These are phyloP conservation scores for Phascolomyces articulosus DNA, from an alignment of 371 early-diverging fungal genomes.

Conservation along the genomic window DNA sequence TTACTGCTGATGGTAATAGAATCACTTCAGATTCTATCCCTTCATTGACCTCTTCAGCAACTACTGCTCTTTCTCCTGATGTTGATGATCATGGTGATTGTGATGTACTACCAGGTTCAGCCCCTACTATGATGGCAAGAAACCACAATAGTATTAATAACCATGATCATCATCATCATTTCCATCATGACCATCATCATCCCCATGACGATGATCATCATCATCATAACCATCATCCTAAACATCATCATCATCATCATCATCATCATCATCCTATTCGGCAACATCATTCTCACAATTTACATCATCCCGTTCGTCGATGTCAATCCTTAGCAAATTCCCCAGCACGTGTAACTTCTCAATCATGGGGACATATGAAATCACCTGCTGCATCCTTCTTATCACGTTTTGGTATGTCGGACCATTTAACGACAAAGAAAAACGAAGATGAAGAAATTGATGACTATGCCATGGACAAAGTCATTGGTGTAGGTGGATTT, in stretches of 20 bases:
- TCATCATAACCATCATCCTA: neutral
- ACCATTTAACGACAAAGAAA: slow-evolving; percentile 13
- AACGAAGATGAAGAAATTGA: slow-evolving; percentile 70
- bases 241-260: slow-evolving; percentile 11
- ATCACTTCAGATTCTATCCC: neutral
- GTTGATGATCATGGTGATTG: slow-evolving; percentile 1
- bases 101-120: neutral
- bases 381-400: slow-evolving; percentile 70
- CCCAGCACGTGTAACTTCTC: slow-evolving; percentile 29
- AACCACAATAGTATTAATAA: neutral
- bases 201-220: neutral
- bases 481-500: slow-evolving; percentile 72
- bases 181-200: neutral
- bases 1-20: neutral
- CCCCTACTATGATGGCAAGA: neutral
- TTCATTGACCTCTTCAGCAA: slow-evolving; percentile 1
- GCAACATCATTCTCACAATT: neutral
- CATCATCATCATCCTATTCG: neutral
- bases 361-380: slow-evolving; percentile 48
- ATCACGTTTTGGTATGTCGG: slow-evolving; percentile 51
- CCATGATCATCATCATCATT: neutral
- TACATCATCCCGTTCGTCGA: slow-evolving; percentile 1
- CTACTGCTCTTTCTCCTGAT: slow-evolving; percentile 19
- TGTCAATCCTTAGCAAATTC: neutral
- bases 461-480: slow-evolving; percentile 57